Base-by-base conservation (phyloP, 352 stramenopile genomes). In the Globisporangium orthogonon region DNA sequence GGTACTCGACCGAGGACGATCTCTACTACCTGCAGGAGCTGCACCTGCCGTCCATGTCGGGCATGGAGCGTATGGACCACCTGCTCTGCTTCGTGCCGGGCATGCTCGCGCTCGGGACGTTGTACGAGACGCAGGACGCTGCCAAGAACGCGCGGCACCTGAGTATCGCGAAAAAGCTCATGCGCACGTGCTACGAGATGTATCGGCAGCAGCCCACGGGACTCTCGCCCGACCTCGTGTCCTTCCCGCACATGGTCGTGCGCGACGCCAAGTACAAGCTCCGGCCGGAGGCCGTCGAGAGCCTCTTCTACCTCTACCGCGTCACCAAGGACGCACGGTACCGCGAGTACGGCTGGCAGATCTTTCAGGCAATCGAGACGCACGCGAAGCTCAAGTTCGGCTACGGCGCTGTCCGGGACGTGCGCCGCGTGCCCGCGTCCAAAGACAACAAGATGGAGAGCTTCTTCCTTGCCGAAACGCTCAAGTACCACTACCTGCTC, bases 401-500 rank as follows among this genome's bases (percentile, higher is more conserved):
- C 5, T 99, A 98, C 63, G 95, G 88, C 11, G 74, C 74, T 50
- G 52, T 88, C 41, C 9, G 67, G 28, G 62, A 91, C 55, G 75
- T 87, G 28, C 72, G 66, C 2, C 33, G 85, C 47, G 44, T 87
- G 35, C 67, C 68, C 4, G 52, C 71, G 23, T 51, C 60, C 35
- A 79, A 89, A n/a, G 82, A 98, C 18, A 87, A 99, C 83, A 87
- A 94, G 56, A 98, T 98, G 96, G 96, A 99, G 72, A 98, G 86
- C 52, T 99, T 99, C 73, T 99, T 99, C 69, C 63, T 98, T 37
- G 96, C 96, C 13, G 97, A 99, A 78, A 99, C 97, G 31, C 75
- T 99, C 46, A 99, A 99, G 80, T 99, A 99, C 63, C 73, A 98
- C 35, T 99, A 98, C 70, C 73, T 99, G 50, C 76, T 98, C 9